Conservation (phyloP, 257 asterid genomes). For the Prunella vulgaris region DNA sequence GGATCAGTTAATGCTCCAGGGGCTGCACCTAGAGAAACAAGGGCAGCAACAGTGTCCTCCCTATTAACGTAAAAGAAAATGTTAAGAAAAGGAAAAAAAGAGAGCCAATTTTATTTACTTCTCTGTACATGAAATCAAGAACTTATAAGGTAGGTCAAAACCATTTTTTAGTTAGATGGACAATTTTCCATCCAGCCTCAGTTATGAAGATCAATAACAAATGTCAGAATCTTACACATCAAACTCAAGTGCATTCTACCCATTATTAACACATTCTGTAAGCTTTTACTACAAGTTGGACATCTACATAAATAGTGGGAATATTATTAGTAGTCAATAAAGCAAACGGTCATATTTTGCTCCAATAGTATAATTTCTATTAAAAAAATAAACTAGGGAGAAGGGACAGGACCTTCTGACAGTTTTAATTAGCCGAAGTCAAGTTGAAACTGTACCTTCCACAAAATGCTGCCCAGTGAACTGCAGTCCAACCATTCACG, state of each 20-base stretch:
- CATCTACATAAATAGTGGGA: background rate
- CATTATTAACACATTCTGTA: conserved; percentile 5
- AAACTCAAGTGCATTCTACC: background rate
- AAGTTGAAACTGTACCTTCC: conserved; percentile 60
- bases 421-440: background rate
- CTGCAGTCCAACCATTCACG: conserved; percentile 91
- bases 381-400: background rate
- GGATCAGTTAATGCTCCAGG: conserved; percentile 88
- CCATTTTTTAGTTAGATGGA: background rate
- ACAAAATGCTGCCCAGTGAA: conserved; percentile 96
- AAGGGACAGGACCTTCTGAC: background rate
- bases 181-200: conserved; percentile 17
- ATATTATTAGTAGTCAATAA: conserved; percentile 5
- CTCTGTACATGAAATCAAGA: conserved; percentile 5
- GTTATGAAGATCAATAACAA: background rate
- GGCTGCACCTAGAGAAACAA: conserved; percentile 78
- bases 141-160: background rate
- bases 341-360: background rate
- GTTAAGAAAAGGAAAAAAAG: background rate
- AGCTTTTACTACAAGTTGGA: background rate
- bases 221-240: conserved; percentile 4
- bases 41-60: conserved; percentile 87
- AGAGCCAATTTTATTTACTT: background rate
- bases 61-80: conserved; percentile 38
- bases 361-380: background rate